These are phyloP conservation scores for Ceratobasidium sp. DNA, from an alignment of 1,284 basidiomycete species.

Conservation along the genomic window DNA sequence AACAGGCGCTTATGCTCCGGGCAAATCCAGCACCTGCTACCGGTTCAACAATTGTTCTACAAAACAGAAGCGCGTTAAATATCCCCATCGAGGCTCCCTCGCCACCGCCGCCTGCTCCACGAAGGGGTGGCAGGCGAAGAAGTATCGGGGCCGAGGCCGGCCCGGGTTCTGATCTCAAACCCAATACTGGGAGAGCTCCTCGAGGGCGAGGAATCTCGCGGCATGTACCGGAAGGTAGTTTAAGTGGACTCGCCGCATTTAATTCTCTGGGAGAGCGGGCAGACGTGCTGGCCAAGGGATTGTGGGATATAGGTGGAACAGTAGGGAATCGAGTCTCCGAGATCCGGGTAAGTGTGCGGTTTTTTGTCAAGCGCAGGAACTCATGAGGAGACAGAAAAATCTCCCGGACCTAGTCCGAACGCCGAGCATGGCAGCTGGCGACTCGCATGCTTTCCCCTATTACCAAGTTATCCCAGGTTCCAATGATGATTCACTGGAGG, in stretches of 20 bases:
- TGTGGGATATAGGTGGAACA: slow-evolving; percentile 65
- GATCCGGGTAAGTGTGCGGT: slow-evolving; percentile 42
- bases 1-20: slow-evolving; percentile 81
- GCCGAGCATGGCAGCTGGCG: slow-evolving; percentile 1
- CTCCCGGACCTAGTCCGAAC: slow-evolving; percentile 39
- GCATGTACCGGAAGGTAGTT: slow-evolving; percentile 35
- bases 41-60: slow-evolving; percentile 75
- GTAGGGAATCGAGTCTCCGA: slow-evolving; percentile 45
- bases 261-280: slow-evolving; percentile 56
- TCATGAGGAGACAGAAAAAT: slow-evolving; percentile 33
- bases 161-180: too few relatives aligned
- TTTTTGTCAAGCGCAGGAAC: slow-evolving; percentile 3
- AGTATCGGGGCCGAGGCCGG: background rate
- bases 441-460: slow-evolving; percentile 25
- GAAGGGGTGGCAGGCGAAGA: slow-evolving; percentile 41
- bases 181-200: too few relatives aligned
- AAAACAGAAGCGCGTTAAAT: slow-evolving; percentile 78
- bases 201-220: background rate
- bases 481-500: slow-evolving; percentile 49
- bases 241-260: slow-evolving; percentile 21
- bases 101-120: slow-evolving; percentile 52
- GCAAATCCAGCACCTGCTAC: slow-evolving; percentile 73
- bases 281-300: slow-evolving; percentile 71
- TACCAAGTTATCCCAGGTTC: slow-evolving; percentile 44
- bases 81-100: slow-evolving; percentile 71